These are phyloP conservation scores for Euptelea pleiosperma DNA, from an alignment of 164 flowering plant genomes.

Conservation along the genomic window DNA sequence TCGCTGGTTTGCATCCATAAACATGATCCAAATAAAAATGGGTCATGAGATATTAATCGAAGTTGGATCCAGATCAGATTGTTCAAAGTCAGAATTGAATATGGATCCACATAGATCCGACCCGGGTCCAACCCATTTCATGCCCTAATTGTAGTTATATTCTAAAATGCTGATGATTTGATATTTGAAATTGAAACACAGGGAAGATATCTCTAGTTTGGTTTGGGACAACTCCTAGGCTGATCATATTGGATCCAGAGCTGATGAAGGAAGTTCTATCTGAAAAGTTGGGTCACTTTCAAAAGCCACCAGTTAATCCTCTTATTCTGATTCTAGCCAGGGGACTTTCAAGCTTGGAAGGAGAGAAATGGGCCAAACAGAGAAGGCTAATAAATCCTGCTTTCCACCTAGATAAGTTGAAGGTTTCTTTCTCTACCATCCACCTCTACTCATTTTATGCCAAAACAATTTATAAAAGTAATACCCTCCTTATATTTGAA, in stretches of 20 bases:
- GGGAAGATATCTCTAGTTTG: slow-evolving; percentile 17
- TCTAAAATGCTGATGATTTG: no score
- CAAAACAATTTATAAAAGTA: no score
- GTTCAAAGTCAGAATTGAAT: no score
- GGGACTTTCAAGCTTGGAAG: slow-evolving; percentile 35
- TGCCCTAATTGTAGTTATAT: no score
- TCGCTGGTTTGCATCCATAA: not conserved
- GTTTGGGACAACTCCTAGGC: slow-evolving; percentile 32
- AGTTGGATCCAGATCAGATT: no score
- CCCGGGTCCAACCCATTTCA: no score
- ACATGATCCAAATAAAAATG: no score
- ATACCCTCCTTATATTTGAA: no score
- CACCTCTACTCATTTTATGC: not conserved
- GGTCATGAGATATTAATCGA: no score
- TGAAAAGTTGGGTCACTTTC: slow-evolving; percentile 28
- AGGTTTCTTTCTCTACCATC: slow-evolving; percentile 8
- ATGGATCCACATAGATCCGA: no score
- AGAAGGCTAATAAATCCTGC: slow-evolving; percentile 39
- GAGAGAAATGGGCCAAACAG: slow-evolving; percentile 38
- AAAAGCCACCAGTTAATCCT: slow-evolving; percentile 36
- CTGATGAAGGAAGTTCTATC: slow-evolving; percentile 27
- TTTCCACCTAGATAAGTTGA: slow-evolving; percentile 28
- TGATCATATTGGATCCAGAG: slow-evolving; percentile 38
- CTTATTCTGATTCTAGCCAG: slow-evolving; percentile 15
- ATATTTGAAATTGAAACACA: not conserved